Evolutionary conservation across 306 rosid genomes (phyloP).

Genomic region (Cyamopsis tetragonoloba): DNA sequence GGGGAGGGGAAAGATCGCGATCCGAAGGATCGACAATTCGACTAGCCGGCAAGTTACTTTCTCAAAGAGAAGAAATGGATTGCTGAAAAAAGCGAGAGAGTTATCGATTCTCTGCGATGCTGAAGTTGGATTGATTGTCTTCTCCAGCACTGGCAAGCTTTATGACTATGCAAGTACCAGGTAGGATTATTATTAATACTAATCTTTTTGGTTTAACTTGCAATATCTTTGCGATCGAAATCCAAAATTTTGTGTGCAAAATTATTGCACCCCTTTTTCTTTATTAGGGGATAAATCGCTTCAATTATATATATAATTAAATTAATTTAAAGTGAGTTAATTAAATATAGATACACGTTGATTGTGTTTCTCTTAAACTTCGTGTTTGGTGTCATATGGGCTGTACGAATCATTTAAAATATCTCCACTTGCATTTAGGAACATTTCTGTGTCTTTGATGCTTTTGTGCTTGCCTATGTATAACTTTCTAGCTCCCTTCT

Average conservation of each 20-base stretch:
- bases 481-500: not conserved
- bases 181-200: not conserved
- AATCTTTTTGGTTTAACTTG: not conserved
- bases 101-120: slow-evolving; percentile 48
- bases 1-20: slow-evolving; percentile 40
- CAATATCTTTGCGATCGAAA: not conserved
- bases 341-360: not conserved
- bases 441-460: not conserved
- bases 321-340: not conserved
- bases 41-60: slow-evolving; percentile 47
- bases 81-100: slow-evolving; percentile 45
- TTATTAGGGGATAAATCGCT: not conserved
- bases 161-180: slow-evolving; percentile 46
- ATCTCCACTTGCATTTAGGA: slow-evolving; percentile 29
- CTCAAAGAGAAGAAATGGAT: slow-evolving; percentile 48
- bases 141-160: slow-evolving; percentile 49
- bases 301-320: too few species aligned
- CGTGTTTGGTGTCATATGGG: not conserved
- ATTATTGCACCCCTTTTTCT: not conserved
- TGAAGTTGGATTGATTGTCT: slow-evolving; percentile 49
- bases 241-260: not conserved
- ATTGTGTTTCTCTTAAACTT: slow-evolving; percentile 2
- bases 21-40: slow-evolving; percentile 41
- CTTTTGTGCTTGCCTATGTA: not conserved
- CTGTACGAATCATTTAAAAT: slow-evolving; percentile 6